Percentiles rank a stretch among this genome's conserved stretches.
These are phyloP conservation scores for Ambrosia artemisiifolia DNA, from an alignment of 129 eudicot genomes.

Conservation along the genomic window DNA sequence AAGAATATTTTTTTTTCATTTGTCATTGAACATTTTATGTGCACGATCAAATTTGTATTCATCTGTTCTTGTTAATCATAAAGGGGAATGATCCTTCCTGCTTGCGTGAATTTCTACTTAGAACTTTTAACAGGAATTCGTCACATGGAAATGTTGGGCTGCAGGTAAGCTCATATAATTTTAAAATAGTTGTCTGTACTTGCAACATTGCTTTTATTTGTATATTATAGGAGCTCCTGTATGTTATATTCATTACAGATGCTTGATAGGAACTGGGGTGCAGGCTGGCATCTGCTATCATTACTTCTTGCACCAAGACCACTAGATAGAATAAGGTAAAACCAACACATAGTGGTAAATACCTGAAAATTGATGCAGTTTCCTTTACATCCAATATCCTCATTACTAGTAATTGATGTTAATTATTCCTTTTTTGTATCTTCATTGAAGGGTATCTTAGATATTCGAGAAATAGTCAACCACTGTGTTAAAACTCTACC, in stretches of 20 bases:
- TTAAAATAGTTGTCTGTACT: not conserved
- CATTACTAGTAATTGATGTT: constrained; percentile 1
- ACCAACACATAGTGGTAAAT: not conserved
- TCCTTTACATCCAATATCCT: not conserved
- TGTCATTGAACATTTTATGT: not conserved
- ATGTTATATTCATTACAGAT: constrained; percentile 52
- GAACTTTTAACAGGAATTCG: constrained; percentile 53
- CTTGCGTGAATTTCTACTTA: constrained; percentile 84
- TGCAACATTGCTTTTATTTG: not conserved
- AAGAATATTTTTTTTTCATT: too few relatives aligned
- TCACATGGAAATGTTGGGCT: constrained; percentile 80
- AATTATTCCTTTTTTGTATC: not conserved
- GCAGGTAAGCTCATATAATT: constrained; percentile 51
- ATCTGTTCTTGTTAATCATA: constrained; percentile 10
- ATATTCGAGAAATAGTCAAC: not conserved
- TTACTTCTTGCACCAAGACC: constrained; percentile 83
- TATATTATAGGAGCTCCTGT: constrained; percentile 11
- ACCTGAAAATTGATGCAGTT: constrained; percentile 3
- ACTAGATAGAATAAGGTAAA: constrained; percentile 79
- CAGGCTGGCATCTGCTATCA: constrained; percentile 93
- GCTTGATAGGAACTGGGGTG: constrained; percentile 99
- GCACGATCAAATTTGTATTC: not conserved
- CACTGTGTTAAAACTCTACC: not conserved
- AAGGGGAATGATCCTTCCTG: constrained; percentile 97
- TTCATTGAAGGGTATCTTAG: constrained; percentile 8